These are phyloP conservation scores for Discostella pseudostelligera DNA, from an alignment of 108 stramenopile genomes.

Conservation along the genomic window DNA sequence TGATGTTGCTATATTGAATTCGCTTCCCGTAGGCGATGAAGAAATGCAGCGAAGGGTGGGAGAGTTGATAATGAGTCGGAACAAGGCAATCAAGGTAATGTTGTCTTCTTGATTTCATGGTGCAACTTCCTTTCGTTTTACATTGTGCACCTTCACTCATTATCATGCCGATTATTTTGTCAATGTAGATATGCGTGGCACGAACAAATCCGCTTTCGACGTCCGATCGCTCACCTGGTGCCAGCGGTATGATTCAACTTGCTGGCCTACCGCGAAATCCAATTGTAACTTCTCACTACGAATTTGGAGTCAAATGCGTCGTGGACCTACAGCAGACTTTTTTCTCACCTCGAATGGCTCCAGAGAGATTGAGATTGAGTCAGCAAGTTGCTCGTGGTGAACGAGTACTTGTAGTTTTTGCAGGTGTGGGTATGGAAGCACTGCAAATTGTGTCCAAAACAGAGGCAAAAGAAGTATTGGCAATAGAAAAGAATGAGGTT, in stretches of 20 bases:
- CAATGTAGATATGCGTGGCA: constrained; percentile 36
- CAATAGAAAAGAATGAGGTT: constrained; percentile 74
- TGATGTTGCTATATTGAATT: constrained; percentile 78
- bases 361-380: constrained; percentile 78
- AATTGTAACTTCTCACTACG: constrained; percentile 76
- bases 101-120: no score
- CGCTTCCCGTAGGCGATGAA: constrained; percentile 56
- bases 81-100: constrained; percentile 80
- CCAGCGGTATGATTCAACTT: constrained; percentile 56
- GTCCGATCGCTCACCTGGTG: constrained; percentile 66
- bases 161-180: neutral
- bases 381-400: constrained; percentile 84
- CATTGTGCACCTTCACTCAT: no score
- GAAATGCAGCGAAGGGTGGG: constrained; percentile 49
- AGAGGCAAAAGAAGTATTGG: constrained; percentile 63
- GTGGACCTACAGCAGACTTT: constrained; percentile 82
- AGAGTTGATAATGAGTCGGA: constrained; percentile 67
- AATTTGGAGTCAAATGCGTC: constrained; percentile 84
- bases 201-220: constrained; percentile 31
- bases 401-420: constrained; percentile 75
- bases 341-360: constrained; percentile 84
- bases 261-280: constrained; percentile 66
- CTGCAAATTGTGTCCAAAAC: constrained; percentile 79
- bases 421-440: constrained; percentile 87
- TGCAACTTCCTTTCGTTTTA: no score